Conservation (phyloP, 2,329 filamentous ascomycete species). For the Whalleya microplaca region DNA sequence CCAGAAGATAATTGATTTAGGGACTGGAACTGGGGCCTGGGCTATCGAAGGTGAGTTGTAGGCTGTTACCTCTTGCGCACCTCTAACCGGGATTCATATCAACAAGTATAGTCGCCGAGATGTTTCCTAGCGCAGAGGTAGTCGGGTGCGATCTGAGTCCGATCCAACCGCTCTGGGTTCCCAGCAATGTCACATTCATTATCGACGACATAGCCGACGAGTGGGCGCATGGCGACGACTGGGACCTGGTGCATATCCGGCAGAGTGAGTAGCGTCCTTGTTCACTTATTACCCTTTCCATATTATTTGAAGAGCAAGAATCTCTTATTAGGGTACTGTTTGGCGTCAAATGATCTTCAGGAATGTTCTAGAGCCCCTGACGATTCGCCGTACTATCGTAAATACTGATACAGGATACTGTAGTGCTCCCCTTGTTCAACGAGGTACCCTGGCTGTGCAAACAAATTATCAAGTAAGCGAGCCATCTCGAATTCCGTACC, state of each 20-base stretch:
- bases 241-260: conserved; percentile 55
- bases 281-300: no score
- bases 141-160: conserved; percentile 30
- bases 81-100: neutral
- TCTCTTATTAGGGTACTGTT: no score
- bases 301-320: no score
- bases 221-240: conserved; percentile 50
- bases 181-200: conserved; percentile 55
- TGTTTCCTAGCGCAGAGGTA: conserved; percentile 24
- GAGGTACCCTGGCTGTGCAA: conserved; percentile 36
- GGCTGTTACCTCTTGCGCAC: neutral
- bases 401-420: no score
- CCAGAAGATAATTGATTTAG: conserved; percentile 31
- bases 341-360: no score
- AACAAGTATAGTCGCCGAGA: conserved; percentile 17
- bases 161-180: conserved; percentile 40
- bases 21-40: conserved; percentile 49
- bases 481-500: neutral
- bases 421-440: conserved; percentile 49
- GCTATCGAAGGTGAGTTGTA: conserved; percentile 38
- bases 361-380: no score
- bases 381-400: no score
- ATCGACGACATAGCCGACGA: conserved; percentile 58
- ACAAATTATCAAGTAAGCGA: conserved; percentile 10
- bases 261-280: no score